These are phyloP conservation scores for Paramecium primaurelia DNA, from an alignment of 73 alveolate species.

Conservation along the genomic window DNA sequence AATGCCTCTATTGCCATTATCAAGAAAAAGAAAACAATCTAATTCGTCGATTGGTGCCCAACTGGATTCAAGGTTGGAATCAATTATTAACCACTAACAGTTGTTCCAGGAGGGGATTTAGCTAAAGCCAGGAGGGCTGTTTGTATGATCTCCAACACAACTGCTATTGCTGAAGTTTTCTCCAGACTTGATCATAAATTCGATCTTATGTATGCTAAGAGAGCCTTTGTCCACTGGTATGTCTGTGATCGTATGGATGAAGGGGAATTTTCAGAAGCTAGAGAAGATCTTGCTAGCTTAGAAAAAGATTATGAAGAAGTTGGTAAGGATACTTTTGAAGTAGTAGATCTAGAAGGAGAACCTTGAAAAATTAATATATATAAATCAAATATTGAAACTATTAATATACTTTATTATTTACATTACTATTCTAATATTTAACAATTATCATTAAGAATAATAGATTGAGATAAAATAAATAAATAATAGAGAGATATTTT, in stretches of 20 bases:
- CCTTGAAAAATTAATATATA: not conserved
- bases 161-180: slow-evolving; percentile 95
- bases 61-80: slow-evolving; percentile 97
- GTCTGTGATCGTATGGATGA: slow-evolving; percentile 91
- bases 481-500: too few relatives aligned
- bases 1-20: slow-evolving; percentile 71
- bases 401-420: too few relatives aligned
- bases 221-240: slow-evolving; percentile 94
- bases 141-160: slow-evolving; percentile 87
- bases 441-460: too few relatives aligned
- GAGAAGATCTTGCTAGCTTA: slow-evolving; percentile 96
- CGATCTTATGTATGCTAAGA: slow-evolving; percentile 96
- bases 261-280: slow-evolving; percentile 92
- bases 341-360: slow-evolving; percentile 76
- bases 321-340: slow-evolving; percentile 92
- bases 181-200: slow-evolving; percentile 96
- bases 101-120: slow-evolving; percentile 96
- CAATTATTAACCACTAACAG: slow-evolving; percentile 96
- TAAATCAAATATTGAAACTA: not conserved
- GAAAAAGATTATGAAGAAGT: slow-evolving; percentile 96
- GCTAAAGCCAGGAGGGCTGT: slow-evolving; percentile 93
- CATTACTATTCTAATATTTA: too few relatives aligned
- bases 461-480: too few relatives aligned
- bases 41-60: slow-evolving; percentile 98
- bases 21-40: slow-evolving; percentile 93